Base-by-base conservation (phyloP, 192 early-diverging fungal species). In the Podila epicladia region DNA sequence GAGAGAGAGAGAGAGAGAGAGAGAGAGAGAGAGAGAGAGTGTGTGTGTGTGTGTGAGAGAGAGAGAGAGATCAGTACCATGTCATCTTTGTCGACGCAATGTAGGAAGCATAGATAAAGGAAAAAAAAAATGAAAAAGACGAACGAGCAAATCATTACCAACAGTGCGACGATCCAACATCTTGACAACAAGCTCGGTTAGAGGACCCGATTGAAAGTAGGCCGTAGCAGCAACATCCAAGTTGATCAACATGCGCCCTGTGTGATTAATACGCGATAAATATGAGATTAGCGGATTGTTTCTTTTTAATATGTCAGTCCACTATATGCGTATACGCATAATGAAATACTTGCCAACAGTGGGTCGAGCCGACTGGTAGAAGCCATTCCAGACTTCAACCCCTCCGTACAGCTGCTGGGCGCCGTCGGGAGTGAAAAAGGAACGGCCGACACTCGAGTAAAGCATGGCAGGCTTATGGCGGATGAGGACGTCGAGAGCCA, bases 321-420 rank as follows among this genome's bases (percentile, higher is more conserved):
- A 11, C 9, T 8, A 37, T 37, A 37, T 9, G 35, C 1, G 9
- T 0, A 37, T 8, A 7, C 35, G 35, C 35, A 37, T 37, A 37
- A 0, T 15, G 15, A 45, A 45, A 45, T 45, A 15, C n/a, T 82
- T 84, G 78, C 94, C 94, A n/a, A 83, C 31, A 28, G 93, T 87
- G 7, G 96, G 95, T 11, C 94, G 87, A 37, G 96, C 89, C 35
- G 93, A 94, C 62, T 97, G 95, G 70, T 96, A 97, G 75, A 94
- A 96, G 19, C 97, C 97, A 74, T 92, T 92, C 97, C 97, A 97
- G 7, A 96, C 90, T 86, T 97, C 94, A 26, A 92, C 88, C 19
- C 97, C 95, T 59, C 95, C 93, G 6, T 75, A 83, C 0, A 90
- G 86, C 35, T 65, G 62, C 48, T 55, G 61, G 3, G 82, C 74